Evolutionary conservation across 768 basidiomycete genomes (phyloP).

Genomic region (Candolleomyces aberdarensis): DNA sequence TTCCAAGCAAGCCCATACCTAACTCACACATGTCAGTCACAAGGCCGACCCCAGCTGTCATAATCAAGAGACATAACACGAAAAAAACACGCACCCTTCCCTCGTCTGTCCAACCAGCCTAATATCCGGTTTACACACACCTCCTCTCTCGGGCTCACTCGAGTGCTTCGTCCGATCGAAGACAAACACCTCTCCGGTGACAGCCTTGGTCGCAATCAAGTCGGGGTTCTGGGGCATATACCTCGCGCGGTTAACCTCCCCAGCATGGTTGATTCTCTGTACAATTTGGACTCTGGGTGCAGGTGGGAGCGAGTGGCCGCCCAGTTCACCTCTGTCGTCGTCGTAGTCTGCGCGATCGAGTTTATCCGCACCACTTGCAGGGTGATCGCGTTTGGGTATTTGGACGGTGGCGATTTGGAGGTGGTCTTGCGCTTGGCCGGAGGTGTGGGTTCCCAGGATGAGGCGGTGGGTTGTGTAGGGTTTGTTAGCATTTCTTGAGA

Average conservation of each 20-base stretch:
- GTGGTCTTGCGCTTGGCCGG: conserved; percentile 90
- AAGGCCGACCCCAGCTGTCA: too few species aligned
- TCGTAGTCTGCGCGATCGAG: conserved; percentile 82
- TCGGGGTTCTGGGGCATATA: conserved; percentile 99
- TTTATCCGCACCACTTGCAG: conserved; percentile 62
- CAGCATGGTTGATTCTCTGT: conserved; percentile 92
- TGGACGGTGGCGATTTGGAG: conserved; percentile 94
- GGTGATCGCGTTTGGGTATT: conserved; percentile 78
- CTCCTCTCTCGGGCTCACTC: conserved; percentile 84
- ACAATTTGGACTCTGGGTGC: conserved; percentile 85
- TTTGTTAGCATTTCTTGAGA: conserved; percentile 74
- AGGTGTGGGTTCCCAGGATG: conserved; percentile 96
- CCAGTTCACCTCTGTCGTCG: conserved; percentile 91
- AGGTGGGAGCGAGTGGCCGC: conserved; percentile 85
- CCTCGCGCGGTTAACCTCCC: conserved; percentile 95
- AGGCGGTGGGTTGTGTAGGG: conserved; percentile 95
- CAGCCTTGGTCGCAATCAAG: conserved; percentile 92
- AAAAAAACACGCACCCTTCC: conserved; percentile 73
- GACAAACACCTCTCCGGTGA: conserved; percentile 87
- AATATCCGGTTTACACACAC: conserved; percentile 88
- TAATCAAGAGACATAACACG: neutral
- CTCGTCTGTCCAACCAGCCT: conserved; percentile 84
- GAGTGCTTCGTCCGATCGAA: conserved; percentile 98
- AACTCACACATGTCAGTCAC: conserved; percentile 1
- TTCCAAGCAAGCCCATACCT: conserved; percentile 97